Conservation (phyloP, 495 filamentous ascomycete species). For the Astrothelium macrocarpum region DNA sequence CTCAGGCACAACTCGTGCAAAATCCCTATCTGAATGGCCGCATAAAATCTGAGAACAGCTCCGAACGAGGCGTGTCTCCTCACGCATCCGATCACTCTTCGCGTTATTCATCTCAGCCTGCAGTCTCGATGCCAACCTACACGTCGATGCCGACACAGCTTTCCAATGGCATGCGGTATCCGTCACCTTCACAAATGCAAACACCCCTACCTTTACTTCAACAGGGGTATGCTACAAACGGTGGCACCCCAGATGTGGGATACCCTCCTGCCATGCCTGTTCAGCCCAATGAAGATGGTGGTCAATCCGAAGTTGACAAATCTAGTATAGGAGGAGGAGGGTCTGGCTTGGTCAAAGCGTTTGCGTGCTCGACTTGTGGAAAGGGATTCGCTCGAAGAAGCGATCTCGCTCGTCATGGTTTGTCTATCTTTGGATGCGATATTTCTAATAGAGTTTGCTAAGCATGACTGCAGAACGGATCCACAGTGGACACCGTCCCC, state of each 20-base stretch:
- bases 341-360: slow-evolving; percentile 59
- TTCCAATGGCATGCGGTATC: slow-evolving; percentile 43
- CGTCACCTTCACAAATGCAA: slow-evolving; percentile 46
- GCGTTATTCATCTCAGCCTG: slow-evolving; percentile 46
- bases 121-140: slow-evolving; percentile 39
- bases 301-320: slow-evolving; percentile 22
- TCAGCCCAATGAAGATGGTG: neutral
- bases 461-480: slow-evolving; percentile 66
- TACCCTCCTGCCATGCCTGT: neutral
- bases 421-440: slow-evolving; percentile 23
- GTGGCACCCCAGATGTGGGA: slow-evolving; percentile 21
- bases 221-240: slow-evolving; percentile 30
- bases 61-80: slow-evolving; percentile 61
- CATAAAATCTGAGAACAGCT: slow-evolving; percentile 45
- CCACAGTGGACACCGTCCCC: slow-evolving; percentile 82
- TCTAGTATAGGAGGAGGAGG: slow-evolving; percentile 34
- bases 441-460: slow-evolving; percentile 24
- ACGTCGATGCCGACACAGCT: slow-evolving; percentile 30
- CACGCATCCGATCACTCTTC: slow-evolving; percentile 58
- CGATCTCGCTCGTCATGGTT: slow-evolving; percentile 92
- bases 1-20: neutral
- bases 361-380: slow-evolving; percentile 79
- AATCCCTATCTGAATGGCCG: slow-evolving; percentile 22
- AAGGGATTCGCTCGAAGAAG: slow-evolving; percentile 93
- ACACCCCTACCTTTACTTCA: slow-evolving; percentile 49